Evolutionary conservation across 2,329 filamentous ascomycete genomes (phyloP).

Genomic region (Thielaviopsis ethacetica): DNA sequence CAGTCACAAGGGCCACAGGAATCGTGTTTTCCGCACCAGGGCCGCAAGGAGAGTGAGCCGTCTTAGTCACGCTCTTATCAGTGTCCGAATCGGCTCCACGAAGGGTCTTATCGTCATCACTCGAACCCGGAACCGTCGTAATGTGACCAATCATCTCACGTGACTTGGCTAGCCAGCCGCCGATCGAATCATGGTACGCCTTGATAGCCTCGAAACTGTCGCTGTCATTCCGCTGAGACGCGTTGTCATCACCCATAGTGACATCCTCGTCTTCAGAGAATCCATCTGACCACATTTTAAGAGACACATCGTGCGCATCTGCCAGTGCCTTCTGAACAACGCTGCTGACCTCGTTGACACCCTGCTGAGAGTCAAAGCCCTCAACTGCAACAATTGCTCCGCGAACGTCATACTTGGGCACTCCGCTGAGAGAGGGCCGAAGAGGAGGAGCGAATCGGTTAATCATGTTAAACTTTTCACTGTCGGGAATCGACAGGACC

Average conservation of each 20-base stretch:
- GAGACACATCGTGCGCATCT: constrained; percentile 23
- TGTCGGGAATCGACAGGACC: constrained; percentile 58
- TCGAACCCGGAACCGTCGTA: not conserved
- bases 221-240: not conserved
- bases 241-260: constrained; percentile 7
- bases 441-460: constrained; percentile 59
- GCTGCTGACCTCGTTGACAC: constrained; percentile 40
- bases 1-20: constrained; percentile 53
- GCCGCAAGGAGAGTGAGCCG: not conserved
- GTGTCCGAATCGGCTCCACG: not conserved
- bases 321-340: constrained; percentile 48
- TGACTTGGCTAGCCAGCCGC: not conserved
- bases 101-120: not conserved
- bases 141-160: not conserved
- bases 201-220: not conserved
- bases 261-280: not conserved
- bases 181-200: not conserved
- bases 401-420: constrained; percentile 29
- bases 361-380: constrained; percentile 40
- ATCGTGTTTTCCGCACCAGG: not conserved
- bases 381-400: constrained; percentile 75
- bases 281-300: constrained; percentile 29
- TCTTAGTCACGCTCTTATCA: not conserved
- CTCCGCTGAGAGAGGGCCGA: constrained; percentile 21
- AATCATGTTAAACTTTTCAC: constrained; percentile 62